A percentile compares a stretch with the other conserved stretches of the same genome.
These are phyloP conservation scores for Mrakia gelida DNA, from an alignment of 768 basidiomycete species.

Conservation along the genomic window DNA sequence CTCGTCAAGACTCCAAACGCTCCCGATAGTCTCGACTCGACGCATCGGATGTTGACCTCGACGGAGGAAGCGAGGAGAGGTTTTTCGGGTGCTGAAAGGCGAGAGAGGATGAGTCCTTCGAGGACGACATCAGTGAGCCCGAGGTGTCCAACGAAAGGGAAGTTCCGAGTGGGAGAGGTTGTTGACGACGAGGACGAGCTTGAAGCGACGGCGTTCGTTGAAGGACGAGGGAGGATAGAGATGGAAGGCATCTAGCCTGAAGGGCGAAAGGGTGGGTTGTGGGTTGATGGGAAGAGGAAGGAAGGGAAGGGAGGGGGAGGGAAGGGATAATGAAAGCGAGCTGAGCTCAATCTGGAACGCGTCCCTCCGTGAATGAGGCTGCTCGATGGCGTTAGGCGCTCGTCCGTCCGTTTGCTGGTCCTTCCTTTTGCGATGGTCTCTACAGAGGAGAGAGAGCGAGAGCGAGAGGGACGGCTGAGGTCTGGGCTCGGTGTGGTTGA, in stretches of 20 bases:
- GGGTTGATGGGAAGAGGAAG: not conserved
- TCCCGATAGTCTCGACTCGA: not conserved
- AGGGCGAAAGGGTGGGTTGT: not conserved
- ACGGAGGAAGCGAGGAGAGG: not conserved
- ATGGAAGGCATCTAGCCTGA: not conserved
- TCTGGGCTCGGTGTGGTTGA: not conserved
- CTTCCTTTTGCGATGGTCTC: not conserved
- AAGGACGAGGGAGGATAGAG: constrained; percentile 5
- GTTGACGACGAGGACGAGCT: not conserved
- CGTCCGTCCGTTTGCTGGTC: not conserved
- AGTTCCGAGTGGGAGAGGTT: not conserved
- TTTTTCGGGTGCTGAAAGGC: not conserved
- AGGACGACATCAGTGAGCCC: not conserved
- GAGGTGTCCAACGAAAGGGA: not conserved
- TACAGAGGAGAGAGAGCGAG: not conserved
- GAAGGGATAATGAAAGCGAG: not conserved
- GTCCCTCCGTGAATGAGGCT: not conserved
- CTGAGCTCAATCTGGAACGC: not conserved
- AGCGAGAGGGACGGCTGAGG: not conserved
- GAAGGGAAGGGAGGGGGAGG: not conserved
- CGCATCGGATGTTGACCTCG: not conserved
- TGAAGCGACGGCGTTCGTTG: not conserved
- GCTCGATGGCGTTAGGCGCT: not conserved
- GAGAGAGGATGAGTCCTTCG: not conserved
- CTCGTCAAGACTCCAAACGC: not conserved